Evolutionary conservation across 106 monocot genomes (phyloP), one percentile per base, ranked within the genome.

Genomic region (Apostasia shenzhenica): DNA sequence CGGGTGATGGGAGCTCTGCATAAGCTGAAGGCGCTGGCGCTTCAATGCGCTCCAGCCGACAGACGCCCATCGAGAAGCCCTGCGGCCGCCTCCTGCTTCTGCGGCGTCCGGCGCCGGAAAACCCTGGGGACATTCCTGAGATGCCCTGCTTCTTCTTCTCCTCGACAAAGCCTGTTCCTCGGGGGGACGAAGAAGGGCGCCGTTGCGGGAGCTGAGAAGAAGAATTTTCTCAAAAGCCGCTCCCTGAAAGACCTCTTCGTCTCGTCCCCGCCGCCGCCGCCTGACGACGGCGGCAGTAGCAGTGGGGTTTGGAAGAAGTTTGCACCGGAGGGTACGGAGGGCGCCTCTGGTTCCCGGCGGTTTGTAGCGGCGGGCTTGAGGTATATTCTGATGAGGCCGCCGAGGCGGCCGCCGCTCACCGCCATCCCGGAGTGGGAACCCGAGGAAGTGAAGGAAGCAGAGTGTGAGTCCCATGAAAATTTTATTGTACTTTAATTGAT

Each of bases 211-310:
- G n/a, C 47, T 10, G 64, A 65, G 47, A 65, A 48, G 47, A 48
- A 65, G 48, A 4, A 3, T 5, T 14, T 57, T 13, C 42, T 65
- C 42, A 48, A 8, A 1, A 5, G 48, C 14, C 11, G 13, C 48
- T 47, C 64, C 4, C 64, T 65, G n/a, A 65, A 65, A n/a, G 64
- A 65, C 45, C 64, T 65, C 9, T 65, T 65, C 64, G 47, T 47
- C 46, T 38, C 14, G 42, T 62, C 61, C 0, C 61, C 61, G 61
- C 43, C 61, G 61, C 47, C 60, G 5, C 9, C 42, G 37, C 8
- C 9, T 2, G 41, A 37, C 40, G 41, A 41, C 60, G 42, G 60
- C 41, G 60, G 39, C 6, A 37, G 0, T 3, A 5, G 10, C 1
- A 12, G 61, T 39, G 41, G 61, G 4, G 3, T 0, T 7, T 14